Evolutionary conservation across 1,139 yeast species (phyloP).

Genomic region (Scheffersomyces stambukii): DNA sequence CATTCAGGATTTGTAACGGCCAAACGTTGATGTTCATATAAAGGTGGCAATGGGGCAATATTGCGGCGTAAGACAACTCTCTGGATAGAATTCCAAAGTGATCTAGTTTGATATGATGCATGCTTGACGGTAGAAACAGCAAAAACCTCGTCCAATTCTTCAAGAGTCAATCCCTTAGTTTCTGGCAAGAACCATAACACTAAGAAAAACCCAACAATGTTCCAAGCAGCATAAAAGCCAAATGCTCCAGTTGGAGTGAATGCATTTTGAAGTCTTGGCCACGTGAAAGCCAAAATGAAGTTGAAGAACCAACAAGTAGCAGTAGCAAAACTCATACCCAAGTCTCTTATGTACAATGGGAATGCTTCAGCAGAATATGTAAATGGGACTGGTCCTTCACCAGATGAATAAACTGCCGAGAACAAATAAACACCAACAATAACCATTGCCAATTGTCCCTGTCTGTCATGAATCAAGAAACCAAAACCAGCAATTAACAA

Average conservation of each 20-base stretch:
- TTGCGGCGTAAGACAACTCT: conserved; percentile 38
- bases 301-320: conserved; percentile 87
- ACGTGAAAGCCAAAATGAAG: conserved; percentile 69
- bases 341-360: conserved; percentile 78
- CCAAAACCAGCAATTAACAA: conserved; percentile 73
- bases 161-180: conserved; percentile 65
- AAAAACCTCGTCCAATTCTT: conserved; percentile 70
- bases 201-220: conserved; percentile 65
- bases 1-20: conserved; percentile 59
- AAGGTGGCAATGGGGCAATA: conserved; percentile 49
- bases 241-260: conserved; percentile 82
- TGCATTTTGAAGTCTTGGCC: conserved; percentile 68
- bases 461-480: conserved; percentile 53
- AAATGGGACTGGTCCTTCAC: conserved; percentile 91
- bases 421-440: conserved; percentile 76
- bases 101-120: conserved; percentile 51
- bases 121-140: conserved; percentile 52
- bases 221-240: conserved; percentile 89
- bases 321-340: conserved; percentile 83
- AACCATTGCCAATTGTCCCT: conserved; percentile 43
- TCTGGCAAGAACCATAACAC: conserved; percentile 68
- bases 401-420: conserved; percentile 72
- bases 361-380: conserved; percentile 83
- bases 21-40: conserved; percentile 52
- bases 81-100: conserved; percentile 41